Conservation (phyloP, 495 filamentous ascomycete genomes). For the Alectoria sarmentosa region DNA sequence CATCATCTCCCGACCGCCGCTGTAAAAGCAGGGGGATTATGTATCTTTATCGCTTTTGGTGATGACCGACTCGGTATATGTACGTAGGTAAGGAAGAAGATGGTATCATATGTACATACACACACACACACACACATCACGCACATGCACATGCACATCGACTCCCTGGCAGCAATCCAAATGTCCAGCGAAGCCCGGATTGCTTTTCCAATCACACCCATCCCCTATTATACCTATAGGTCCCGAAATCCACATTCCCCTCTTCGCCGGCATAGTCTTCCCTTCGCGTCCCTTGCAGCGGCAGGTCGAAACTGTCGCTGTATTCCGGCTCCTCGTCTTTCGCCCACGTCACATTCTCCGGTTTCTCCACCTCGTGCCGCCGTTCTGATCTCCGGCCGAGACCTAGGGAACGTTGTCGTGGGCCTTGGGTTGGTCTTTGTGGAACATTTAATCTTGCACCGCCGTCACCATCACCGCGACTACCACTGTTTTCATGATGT, state of each 20-base stretch:
- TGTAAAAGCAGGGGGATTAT: no score
- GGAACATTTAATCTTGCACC: neutral
- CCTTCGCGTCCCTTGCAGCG: slow-evolving; percentile 20
- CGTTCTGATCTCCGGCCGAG: slow-evolving; percentile 1
- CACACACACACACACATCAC: no score
- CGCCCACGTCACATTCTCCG: slow-evolving; percentile 22
- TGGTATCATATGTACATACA: no score
- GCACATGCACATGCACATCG: neutral
- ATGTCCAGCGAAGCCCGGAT: neutral
- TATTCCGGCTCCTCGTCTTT: slow-evolving; percentile 15
- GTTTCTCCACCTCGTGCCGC: slow-evolving; percentile 12
- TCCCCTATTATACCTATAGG: slow-evolving; percentile 13
- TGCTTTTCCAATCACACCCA: slow-evolving; percentile 8
- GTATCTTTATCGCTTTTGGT: no score
- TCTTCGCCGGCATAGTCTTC: slow-evolving; percentile 14
- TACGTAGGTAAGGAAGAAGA: no score
- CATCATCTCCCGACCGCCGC: no score
- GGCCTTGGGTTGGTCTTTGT: neutral
- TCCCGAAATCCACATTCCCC: slow-evolving; percentile 8
- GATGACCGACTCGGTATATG: no score
- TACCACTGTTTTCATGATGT: neutral
- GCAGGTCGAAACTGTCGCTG: slow-evolving; percentile 21
- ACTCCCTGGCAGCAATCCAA: neutral
- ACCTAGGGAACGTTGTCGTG: neutral
- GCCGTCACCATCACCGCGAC: neutral